Evolutionary conservation across 2,329 filamentous ascomycete genomes (phyloP).

Genomic region (Fusarium sp.): DNA sequence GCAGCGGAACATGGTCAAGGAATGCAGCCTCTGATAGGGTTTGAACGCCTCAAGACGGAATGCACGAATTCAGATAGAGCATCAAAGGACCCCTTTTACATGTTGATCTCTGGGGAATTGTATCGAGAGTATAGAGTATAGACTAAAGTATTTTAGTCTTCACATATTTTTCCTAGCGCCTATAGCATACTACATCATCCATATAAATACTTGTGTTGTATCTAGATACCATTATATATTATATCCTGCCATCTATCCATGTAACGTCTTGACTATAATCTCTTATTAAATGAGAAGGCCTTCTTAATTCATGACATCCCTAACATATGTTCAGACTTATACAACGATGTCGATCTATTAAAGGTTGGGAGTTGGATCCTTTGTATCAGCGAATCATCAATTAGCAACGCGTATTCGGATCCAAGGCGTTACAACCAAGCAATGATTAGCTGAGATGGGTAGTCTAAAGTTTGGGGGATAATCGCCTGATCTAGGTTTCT

Average conservation of each 20-base stretch:
- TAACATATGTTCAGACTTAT: no score
- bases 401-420: constrained; percentile 3
- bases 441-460: constrained; percentile 33
- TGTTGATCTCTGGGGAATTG: neutral
- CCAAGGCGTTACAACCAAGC: constrained; percentile 13
- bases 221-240: no score
- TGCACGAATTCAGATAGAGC: neutral
- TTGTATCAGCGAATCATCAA: constrained; percentile 24
- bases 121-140: no score
- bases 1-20: constrained; percentile 17
- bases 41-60: neutral
- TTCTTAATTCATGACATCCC: no score
- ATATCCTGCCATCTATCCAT: no score
- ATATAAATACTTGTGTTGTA: no score
- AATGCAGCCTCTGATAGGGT: constrained; percentile 8
- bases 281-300: no score
- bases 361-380: neutral
- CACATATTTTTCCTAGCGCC: no score
- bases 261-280: no score
- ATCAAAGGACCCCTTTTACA: neutral
- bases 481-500: constrained; percentile 42
- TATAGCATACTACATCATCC: no score
- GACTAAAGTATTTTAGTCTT: no score
- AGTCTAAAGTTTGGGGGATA: constrained; percentile 26
- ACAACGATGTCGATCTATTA: no score